Base-by-base conservation (phyloP, 306 rosid genomes). In the Amphicarpaea edgeworthii region DNA sequence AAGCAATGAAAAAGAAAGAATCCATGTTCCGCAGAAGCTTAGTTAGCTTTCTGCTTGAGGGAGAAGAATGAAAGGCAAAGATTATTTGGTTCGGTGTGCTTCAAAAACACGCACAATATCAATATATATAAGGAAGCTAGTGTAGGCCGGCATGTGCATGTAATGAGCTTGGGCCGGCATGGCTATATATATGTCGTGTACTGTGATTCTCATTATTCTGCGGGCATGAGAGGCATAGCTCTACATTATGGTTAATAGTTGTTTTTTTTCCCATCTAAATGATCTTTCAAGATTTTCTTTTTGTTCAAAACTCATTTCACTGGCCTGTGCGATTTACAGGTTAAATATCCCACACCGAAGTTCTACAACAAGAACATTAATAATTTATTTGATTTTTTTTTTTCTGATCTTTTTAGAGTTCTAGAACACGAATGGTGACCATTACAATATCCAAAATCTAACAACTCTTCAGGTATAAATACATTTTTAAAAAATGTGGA, bases 11-110 rank as follows among this genome's bases (percentile, higher is more conserved):
- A 61, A 32, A 51, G 60, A 60, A 21, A 17, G 21, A 26, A 19
- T 84, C 86, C 96, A 87, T 91, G 79, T 47, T 81, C 26, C 32
- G 77, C 70, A 80, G 49, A 73, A 73, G 64, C 38, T n/a, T n/a
- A n/a, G n/a, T n/a, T n/a, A n/a, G n/a, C n/a, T 68, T 24, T 49
- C 62, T 77, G 65, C 64, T 65, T 50, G 61, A 63, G 30, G 72
- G 70, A 3, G 55, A 45, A 50, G 34, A 68, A 72, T 77, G 57
- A 42, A 41, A 37, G 58, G 4, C 34, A 62, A 34, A 12, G 64
- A 12, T n/a, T 71, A 2, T 70, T 59, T 78, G 0, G 83, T 54
- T 0, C 77, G 19, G 5, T 40, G 38, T 16, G 69, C 23, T 70
- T 55, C 37, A 7, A 75, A 72, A 37, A 6, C 2, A 42, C 21